These are phyloP conservation scores for Cytospora paraplurivora DNA, from an alignment of 2,329 filamentous ascomycete species.

Conservation along the genomic window DNA sequence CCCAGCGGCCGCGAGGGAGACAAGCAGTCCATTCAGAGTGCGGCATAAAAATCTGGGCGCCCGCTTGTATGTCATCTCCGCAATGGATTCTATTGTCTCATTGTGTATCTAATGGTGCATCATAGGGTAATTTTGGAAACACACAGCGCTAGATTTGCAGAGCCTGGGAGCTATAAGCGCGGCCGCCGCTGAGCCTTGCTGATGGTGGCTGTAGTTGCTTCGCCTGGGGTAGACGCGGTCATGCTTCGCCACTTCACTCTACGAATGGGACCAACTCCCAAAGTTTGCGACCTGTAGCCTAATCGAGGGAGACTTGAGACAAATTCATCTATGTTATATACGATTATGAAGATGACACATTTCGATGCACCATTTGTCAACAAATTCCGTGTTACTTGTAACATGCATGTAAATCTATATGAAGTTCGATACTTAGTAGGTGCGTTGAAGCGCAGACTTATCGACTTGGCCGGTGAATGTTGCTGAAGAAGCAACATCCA, in stretches of 20 bases:
- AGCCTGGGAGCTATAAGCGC: constrained; percentile 22
- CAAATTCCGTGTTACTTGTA: too few species aligned
- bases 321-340: too few species aligned
- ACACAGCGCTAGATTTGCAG: neutral
- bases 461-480: too few species aligned
- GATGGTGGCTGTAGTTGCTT: neutral
- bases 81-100: neutral
- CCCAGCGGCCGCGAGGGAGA: neutral
- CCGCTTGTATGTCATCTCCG: neutral
- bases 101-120: neutral
- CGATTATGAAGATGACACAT: too few species aligned
- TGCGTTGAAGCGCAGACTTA: too few species aligned
- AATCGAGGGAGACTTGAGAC: too few species aligned
- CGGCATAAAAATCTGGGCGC: neutral
- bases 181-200: constrained; percentile 18
- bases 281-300: too few species aligned
- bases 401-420: too few species aligned
- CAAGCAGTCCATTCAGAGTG: neutral
- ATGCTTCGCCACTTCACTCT: neutral
- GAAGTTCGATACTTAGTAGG: too few species aligned
- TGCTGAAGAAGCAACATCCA: too few species aligned
- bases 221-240: constrained; percentile 9
- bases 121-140: constrained; percentile 8
- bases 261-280: too few species aligned
- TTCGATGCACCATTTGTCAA: too few species aligned